Evolutionary conservation across 208 protist genomes (phyloP), one percentile per base, ranked within the genome.

Genomic region (Lotmaria passim): DNA sequence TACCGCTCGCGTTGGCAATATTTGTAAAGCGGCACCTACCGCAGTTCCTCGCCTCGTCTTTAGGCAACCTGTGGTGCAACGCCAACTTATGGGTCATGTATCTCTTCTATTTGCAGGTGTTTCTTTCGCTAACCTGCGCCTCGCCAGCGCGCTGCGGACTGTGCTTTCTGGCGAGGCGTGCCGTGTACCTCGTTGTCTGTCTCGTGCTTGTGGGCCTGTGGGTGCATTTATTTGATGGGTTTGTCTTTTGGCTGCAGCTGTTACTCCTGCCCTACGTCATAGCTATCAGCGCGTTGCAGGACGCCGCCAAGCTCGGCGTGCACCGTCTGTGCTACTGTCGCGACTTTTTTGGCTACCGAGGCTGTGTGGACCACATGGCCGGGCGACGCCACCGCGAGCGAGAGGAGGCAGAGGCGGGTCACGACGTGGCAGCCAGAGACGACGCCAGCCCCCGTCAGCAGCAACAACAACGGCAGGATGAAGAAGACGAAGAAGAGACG

Each of bases 61-160:
- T n/a, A n/a, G n/a, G n/a, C n/a, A n/a, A n/a, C n/a, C n/a, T n/a
- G n/a, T n/a, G n/a, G n/a, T n/a, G n/a, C n/a, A n/a, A n/a, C n/a
- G n/a, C n/a, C n/a, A n/a, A n/a, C n/a, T n/a, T n/a, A n/a, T n/a
- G n/a, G n/a, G n/a, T n/a, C n/a, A n/a, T 50, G 23, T 76, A 70
- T 23, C 23, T 70, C 26, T 34, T 70, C 5, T 52, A 48, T 23
- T 7, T 58, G 15, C 65, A 70, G 44, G 21, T 76, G 1, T 43
- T 41, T 7, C 19, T 70, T 7, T 56, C 38, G 15, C 43, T 69
- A 38, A 41, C 8, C 24, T 76, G 70, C 47, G 47, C 62, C n/a
- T 76, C 70, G 10, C 62, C 70, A 12, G 62, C 51, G 53, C 52
- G 55, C n/a, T 60, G 61, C 34, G 70, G 70, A 5, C 51, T 66